These are phyloP conservation scores for Uncinocarpus reesii DNA, from an alignment of 2,329 filamentous ascomycete species.

Conservation along the genomic window DNA sequence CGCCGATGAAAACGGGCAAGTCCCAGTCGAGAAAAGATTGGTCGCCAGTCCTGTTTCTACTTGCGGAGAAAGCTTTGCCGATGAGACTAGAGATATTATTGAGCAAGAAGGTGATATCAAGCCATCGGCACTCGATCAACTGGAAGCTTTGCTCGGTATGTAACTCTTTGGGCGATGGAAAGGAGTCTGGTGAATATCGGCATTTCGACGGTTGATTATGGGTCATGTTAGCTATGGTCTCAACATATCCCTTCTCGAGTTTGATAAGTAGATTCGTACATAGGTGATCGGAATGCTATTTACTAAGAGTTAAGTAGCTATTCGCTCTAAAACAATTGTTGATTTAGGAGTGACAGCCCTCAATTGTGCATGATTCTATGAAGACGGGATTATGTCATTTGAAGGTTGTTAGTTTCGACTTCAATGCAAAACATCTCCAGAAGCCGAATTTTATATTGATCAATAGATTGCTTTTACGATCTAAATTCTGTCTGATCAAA, in stretches of 20 bases:
- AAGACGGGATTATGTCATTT: constrained; percentile 4
- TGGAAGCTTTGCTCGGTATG: constrained; percentile 13
- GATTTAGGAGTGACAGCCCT: too few species aligned
- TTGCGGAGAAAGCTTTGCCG: background rate
- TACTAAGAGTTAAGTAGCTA: too few species aligned
- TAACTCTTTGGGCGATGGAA: background rate
- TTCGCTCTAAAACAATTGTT: too few species aligned
- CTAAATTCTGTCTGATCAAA: background rate
- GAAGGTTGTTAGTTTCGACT: background rate
- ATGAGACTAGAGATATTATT: constrained; percentile 11
- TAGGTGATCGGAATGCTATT: too few species aligned
- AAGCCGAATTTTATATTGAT: background rate
- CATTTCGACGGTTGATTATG: too few species aligned
- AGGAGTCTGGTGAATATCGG: too few species aligned
- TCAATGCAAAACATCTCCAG: background rate
- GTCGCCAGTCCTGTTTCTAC: background rate
- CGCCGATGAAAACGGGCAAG: background rate
- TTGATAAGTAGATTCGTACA: too few species aligned
- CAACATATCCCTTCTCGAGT: too few species aligned
- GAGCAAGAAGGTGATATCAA: constrained; percentile 13
- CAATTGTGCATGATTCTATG: background rate
- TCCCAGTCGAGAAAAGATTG: background rate
- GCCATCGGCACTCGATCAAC: constrained; percentile 14
- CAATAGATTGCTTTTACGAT: background rate
- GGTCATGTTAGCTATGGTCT: too few species aligned